Evolutionary conservation across 1,284 basidiomycete species (phyloP).

Genomic region (Ganoderma sinense): DNA sequence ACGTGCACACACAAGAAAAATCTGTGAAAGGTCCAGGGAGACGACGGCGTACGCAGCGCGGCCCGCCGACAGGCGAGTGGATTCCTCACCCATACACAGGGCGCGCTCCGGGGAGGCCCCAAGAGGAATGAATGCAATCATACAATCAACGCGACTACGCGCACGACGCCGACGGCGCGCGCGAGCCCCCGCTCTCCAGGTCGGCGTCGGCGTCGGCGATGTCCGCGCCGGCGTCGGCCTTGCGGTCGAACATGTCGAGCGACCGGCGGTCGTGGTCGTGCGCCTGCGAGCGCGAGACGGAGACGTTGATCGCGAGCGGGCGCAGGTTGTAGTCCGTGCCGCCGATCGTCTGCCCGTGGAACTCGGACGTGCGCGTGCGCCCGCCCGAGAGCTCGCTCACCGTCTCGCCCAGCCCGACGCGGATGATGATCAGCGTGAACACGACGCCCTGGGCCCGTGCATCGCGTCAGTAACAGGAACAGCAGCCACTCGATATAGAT

Average conservation of each 20-base stretch:
- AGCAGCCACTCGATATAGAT: too few species aligned
- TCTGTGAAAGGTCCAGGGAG: too few species aligned
- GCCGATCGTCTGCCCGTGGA: slow-evolving; percentile 15
- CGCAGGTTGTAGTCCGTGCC: slow-evolving; percentile 16
- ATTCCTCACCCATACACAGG: too few species aligned
- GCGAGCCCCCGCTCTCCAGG: too few species aligned
- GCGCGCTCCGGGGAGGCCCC: too few species aligned
- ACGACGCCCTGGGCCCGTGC: slow-evolving; percentile 20
- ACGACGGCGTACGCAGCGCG: too few species aligned
- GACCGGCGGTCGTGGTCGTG: slow-evolving; percentile 16
- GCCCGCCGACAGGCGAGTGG: too few species aligned
- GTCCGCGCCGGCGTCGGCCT: neutral
- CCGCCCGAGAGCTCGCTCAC: slow-evolving; percentile 13
- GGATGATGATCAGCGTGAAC: slow-evolving; percentile 30
- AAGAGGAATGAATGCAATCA: too few species aligned
- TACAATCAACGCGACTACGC: too few species aligned
- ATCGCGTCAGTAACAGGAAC: neutral
- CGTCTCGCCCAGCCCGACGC: slow-evolving; percentile 24
- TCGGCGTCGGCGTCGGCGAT: slow-evolving; percentile 19
- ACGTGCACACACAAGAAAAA: too few species aligned
- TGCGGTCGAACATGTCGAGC: slow-evolving; percentile 12
- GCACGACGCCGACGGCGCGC: too few species aligned
- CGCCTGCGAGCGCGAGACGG: slow-evolving; percentile 11
- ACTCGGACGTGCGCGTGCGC: neutral
- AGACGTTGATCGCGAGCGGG: slow-evolving; percentile 23